phyloP scores from a whole-genome alignment of 495 filamentous ascomycete species.

The Talaromyces trachyspermus region DNA sequence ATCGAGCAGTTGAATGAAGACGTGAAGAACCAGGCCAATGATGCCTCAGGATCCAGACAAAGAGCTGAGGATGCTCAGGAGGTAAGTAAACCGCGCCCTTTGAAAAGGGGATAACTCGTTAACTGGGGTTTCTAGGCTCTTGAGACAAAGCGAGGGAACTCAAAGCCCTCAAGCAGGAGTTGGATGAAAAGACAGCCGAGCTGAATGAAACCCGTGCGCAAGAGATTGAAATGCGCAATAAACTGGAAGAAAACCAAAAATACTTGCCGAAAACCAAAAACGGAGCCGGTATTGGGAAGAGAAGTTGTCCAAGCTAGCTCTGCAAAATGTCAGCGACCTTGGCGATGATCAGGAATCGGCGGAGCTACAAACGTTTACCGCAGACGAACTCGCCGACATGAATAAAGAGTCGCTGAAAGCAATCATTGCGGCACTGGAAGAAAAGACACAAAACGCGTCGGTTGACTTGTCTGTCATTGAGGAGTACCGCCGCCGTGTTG shows the following conservation, averaged over 20 bases:
- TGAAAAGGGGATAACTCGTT: neutral
- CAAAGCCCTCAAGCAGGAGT: constrained; percentile 66
- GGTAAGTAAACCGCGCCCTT: constrained; percentile 26
- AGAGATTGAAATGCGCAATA: constrained; percentile 98
- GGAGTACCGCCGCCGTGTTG: constrained; percentile 84
- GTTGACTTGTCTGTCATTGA: constrained; percentile 87
- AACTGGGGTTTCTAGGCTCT: constrained; percentile 42
- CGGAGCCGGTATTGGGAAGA: constrained; percentile 78
- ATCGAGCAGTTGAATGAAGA: constrained; percentile 69
- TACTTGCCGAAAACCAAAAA: constrained; percentile 78
- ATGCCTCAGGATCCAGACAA: constrained; percentile 62
- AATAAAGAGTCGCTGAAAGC: constrained; percentile 78
- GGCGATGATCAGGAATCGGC: constrained; percentile 45
- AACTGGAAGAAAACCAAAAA: constrained; percentile 90
- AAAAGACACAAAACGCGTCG: constrained; percentile 81
- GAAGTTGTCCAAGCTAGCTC: constrained; percentile 66
- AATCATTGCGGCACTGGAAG: constrained; percentile 83
- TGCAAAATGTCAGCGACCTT: constrained; percentile 74
- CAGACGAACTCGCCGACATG: constrained; percentile 90
- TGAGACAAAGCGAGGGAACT: constrained; percentile 76
- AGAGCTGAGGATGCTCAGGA: constrained; percentile 83
- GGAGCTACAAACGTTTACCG: constrained; percentile 72
- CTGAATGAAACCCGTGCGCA: constrained; percentile 82
- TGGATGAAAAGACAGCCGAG: constrained; percentile 79
- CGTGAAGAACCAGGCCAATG: constrained; percentile 63